Evolutionary conservation across 352 stramenopile species (phyloP).

Genomic region (Pythium apleroticum): DNA sequence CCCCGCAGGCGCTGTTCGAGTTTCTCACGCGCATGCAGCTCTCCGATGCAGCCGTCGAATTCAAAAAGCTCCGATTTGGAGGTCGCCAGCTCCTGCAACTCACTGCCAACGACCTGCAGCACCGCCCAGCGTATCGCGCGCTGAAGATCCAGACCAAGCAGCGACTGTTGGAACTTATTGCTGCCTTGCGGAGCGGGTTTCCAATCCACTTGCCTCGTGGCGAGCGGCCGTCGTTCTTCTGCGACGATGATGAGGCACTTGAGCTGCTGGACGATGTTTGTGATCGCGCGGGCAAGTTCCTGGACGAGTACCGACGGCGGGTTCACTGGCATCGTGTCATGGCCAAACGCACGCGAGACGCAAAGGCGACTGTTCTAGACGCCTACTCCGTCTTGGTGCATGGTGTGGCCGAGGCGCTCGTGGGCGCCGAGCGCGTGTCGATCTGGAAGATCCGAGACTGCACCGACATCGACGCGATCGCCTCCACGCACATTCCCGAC

Average conservation of each 20-base stretch:
- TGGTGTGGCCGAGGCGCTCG: conserved; percentile 42
- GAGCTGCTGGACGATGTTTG: conserved; percentile 48
- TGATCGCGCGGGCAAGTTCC: conserved; percentile 37
- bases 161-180: conserved; percentile 51
- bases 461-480: conserved; percentile 47
- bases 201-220: conserved; percentile 41
- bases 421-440: conserved; percentile 39
- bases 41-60: conserved; percentile 43
- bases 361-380: conserved; percentile 42
- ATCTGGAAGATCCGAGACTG: conserved; percentile 56
- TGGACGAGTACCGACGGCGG: conserved; percentile 40
- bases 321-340: conserved; percentile 62
- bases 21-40: conserved; percentile 61
- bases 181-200: conserved; percentile 40
- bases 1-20: conserved; percentile 34
- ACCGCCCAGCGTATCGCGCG: conserved; percentile 44
- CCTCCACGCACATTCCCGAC: conserved; percentile 51
- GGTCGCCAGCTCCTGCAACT: conserved; percentile 45
- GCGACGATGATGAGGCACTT: conserved; percentile 51
- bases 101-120: conserved; percentile 50
- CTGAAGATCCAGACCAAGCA: conserved; percentile 62
- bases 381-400: conserved; percentile 55
- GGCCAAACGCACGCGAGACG: conserved; percentile 37
- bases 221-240: conserved; percentile 36
- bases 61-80: conserved; percentile 43